phyloP scores from a whole-genome alignment of 352 stramenopile species.

The Blastocystis sp. region DNA sequence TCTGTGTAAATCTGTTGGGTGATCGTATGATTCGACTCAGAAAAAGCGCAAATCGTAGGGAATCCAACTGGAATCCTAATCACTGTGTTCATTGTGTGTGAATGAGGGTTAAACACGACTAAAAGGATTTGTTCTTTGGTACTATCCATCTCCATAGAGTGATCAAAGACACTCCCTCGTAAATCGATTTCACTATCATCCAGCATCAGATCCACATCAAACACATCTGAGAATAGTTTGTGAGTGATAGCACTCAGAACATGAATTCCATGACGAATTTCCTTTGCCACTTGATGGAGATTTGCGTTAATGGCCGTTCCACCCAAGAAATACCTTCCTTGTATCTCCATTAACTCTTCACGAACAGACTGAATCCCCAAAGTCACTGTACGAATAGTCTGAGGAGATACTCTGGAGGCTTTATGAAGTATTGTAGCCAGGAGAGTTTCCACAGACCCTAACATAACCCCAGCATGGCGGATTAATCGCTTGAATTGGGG shows the following conservation, averaged over 20 bases:
- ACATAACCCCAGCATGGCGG: not conserved
- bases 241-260: too few relatives aligned
- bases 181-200: slow-evolving; percentile 14
- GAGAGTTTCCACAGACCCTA: not conserved
- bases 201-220: not conserved
- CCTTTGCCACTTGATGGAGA: not conserved
- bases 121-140: not conserved
- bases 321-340: slow-evolving; percentile 1
- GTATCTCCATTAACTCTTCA: not conserved
- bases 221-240: not conserved
- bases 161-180: not conserved
- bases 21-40: not conserved
- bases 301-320: not conserved
- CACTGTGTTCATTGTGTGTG: not conserved
- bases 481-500: not conserved
- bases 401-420: not conserved
- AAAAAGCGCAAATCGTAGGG: not conserved
- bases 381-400: not conserved
- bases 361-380: not conserved
- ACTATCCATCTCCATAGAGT: not conserved
- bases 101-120: not conserved
- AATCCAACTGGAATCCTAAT: not conserved
- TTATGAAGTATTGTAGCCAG: not conserved
- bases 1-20: not conserved
- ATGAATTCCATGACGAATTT: not conserved